Percentiles rank a stretch among this genome's conserved stretches.
Evolutionary conservation across 768 basidiomycete species (phyloP).

Genomic region (Leccinellum luteum): DNA sequence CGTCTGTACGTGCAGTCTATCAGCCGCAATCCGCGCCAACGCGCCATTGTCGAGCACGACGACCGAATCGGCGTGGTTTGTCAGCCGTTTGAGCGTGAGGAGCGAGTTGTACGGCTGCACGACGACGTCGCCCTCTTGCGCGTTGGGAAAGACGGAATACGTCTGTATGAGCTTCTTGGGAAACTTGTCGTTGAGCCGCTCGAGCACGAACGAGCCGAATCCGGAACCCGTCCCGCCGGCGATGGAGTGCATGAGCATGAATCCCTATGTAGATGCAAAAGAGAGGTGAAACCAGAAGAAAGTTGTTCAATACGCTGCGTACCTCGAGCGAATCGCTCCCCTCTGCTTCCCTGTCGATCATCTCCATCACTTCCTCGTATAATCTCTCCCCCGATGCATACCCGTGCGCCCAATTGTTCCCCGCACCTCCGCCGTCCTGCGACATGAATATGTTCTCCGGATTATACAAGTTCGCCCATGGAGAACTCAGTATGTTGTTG

Average conservation of each 20-base stretch:
- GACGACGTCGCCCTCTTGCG: slow-evolving; percentile 92
- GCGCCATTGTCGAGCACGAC: slow-evolving; percentile 98
- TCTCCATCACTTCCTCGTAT: slow-evolving; percentile 98
- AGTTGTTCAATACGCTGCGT: slow-evolving; percentile 15
- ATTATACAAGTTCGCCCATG: slow-evolving; percentile 87
- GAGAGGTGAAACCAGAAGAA: background rate
- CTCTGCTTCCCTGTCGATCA: slow-evolving; percentile 97
- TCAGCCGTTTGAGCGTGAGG: slow-evolving; percentile 87
- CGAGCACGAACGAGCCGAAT: slow-evolving; percentile 95
- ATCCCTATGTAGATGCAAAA: slow-evolving; percentile 58
- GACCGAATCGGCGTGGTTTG: slow-evolving; percentile 95
- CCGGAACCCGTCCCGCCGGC: slow-evolving; percentile 99
- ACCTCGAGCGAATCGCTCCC: slow-evolving; percentile 97
- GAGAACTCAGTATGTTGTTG: slow-evolving; percentile 87
- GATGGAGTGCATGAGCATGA: slow-evolving; percentile 98
- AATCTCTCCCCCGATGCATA: slow-evolving; percentile 86
- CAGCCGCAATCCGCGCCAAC: slow-evolving; percentile 87
- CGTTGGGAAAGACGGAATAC: slow-evolving; percentile 97
- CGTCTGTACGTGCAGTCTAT: slow-evolving; percentile 84
- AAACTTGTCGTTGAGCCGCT: slow-evolving; percentile 95
- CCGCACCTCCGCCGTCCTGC: slow-evolving; percentile 97
- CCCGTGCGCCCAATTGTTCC: slow-evolving; percentile 98
- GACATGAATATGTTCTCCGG: slow-evolving; percentile 97
- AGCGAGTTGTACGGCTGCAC: slow-evolving; percentile 98
- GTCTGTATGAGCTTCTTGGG: slow-evolving; percentile 99